Conservation (phyloP, 768 basidiomycete species). For the Mycena metata region DNA sequence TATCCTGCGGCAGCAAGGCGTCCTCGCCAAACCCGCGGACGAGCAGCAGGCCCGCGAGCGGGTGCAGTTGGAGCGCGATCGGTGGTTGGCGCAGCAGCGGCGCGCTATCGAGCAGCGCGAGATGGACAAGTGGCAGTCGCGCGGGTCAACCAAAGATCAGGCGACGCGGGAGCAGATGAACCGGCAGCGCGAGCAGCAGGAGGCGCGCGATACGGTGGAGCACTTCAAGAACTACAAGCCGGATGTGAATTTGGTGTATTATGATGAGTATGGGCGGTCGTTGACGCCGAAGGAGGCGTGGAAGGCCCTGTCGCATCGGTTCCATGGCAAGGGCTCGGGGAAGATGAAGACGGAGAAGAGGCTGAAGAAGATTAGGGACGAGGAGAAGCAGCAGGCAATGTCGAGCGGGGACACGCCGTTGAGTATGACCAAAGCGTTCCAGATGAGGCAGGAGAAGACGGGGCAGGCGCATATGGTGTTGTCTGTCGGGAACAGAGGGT, state of each 20-base stretch:
- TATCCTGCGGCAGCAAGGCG: slow-evolving; percentile 93
- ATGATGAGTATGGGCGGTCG: slow-evolving; percentile 93
- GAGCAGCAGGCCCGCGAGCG: slow-evolving; percentile 84
- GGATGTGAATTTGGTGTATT: slow-evolving; percentile 95
- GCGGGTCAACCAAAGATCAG: slow-evolving; percentile 91
- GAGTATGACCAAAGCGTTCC: slow-evolving; percentile 95
- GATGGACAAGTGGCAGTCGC: slow-evolving; percentile 78
- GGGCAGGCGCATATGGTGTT: slow-evolving; percentile 98
- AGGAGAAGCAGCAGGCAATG: slow-evolving; percentile 95
- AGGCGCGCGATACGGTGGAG: slow-evolving; percentile 85
- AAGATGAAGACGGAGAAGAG: slow-evolving; percentile 98
- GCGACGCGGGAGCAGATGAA: slow-evolving; percentile 96
- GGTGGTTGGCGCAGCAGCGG: slow-evolving; percentile 92
- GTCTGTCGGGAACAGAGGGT: slow-evolving; percentile 95
- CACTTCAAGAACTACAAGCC: slow-evolving; percentile 96
- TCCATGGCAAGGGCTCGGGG: slow-evolving; percentile 98
- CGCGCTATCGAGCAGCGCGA: slow-evolving; percentile 83
- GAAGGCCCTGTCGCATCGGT: slow-evolving; percentile 97
- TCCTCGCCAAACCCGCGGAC: slow-evolving; percentile 73
- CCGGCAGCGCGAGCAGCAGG: slow-evolving; percentile 90
- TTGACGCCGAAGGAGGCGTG: slow-evolving; percentile 97
- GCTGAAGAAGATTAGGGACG: slow-evolving; percentile 97
- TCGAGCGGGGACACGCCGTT: slow-evolving; percentile 94
- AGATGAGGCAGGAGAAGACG: slow-evolving; percentile 91
- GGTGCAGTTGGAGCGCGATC: slow-evolving; percentile 85